Percentiles rank a stretch among this genome's conserved stretches.
These are phyloP conservation scores for Thalassiosira exigua DNA, from an alignment of 352 stramenopile genomes.

Conservation along the genomic window DNA sequence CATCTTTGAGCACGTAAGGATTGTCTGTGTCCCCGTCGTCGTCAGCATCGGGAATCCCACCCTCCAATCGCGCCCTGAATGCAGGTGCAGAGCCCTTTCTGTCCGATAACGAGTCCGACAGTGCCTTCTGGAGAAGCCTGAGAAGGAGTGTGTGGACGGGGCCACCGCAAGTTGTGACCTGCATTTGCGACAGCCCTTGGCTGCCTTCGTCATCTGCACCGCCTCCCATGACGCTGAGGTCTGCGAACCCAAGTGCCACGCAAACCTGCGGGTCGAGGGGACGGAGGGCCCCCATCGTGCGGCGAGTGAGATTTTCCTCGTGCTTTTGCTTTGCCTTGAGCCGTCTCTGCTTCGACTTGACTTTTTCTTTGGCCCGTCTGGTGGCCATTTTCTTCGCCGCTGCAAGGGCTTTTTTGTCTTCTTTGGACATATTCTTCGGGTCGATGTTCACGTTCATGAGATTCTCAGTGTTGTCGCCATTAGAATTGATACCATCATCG, in stretches of 20 bases:
- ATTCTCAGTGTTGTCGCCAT: conserved; percentile 19
- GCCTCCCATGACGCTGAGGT: conserved; percentile 36
- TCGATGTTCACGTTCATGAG: conserved; percentile 23
- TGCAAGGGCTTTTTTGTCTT: conserved; percentile 40
- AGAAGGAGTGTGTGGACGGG: conserved; percentile 45
- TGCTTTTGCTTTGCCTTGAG: conserved; percentile 56
- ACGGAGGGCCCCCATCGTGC: conserved; percentile 42
- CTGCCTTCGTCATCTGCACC: not conserved
- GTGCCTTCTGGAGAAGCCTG: conserved; percentile 37
- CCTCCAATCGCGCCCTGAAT: conserved; percentile 34
- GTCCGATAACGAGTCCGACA: conserved; percentile 43
- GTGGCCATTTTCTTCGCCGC: conserved; percentile 31
- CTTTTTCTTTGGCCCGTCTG: conserved; percentile 41
- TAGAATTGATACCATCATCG: conserved; percentile 1
- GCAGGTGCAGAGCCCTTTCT: conserved; percentile 31
- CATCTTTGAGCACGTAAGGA: conserved; percentile 30
- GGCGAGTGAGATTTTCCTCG: conserved; percentile 42
- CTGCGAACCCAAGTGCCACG: conserved; percentile 50
- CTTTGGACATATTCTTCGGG: conserved; percentile 32
- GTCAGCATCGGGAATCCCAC: not conserved
- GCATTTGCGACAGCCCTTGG: too few relatives aligned
- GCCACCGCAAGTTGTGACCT: too few relatives aligned
- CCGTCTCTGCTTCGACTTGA: conserved; percentile 55
- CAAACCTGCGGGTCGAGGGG: conserved; percentile 53
- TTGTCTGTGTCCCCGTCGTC: conserved; percentile 40